Base-by-base conservation (phyloP, 768 basidiomycete species). In the Mycena rosella region DNA sequence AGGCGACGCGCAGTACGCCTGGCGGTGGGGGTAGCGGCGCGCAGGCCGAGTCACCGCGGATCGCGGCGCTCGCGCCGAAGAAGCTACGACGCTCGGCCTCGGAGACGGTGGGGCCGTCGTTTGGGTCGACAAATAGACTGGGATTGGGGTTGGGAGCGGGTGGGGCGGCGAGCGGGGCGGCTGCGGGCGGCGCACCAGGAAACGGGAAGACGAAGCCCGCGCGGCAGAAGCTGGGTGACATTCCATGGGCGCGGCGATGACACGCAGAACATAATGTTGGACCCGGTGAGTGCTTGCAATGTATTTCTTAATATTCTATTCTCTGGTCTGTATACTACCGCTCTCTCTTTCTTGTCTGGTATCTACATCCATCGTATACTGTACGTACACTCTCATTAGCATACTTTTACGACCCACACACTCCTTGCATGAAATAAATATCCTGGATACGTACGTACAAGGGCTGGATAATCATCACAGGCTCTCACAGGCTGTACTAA, bases 31-130 rank as follows among this genome's bases (percentile, higher is more conserved):
- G 75, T 22, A 71, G 66, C 73, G 68, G 66, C 73, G 68, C 18
- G 27, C 69, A 63, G 51, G 40, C 57, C 17, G 73, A 69, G 29
- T 67, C 63, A 53, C 69, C 44, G 9, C 60, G 67, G 14, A 58
- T 58, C 1, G 68, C 78, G 68, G 52, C 75, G 77, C 49, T 92
- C 52, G 91, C 90, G 5, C 89, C 90, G 2, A 92, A 89, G 79
- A 86, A 82, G 72, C 79, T 87, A 74, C 84, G 92, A 63, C 83
- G 93, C 61, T 84, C 92, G 2, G 90, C 92, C 1, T 93, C 92
- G 18, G 93, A 94, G 72, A 86, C 89, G 20, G 77, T 80, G 61
- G 65, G 64, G 18, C 66, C 70, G 38, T 69, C 68, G 27, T 73
- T 71, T 58, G 67, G 70, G 44, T 63, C 64, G 55, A 54, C 66